Percentiles rank a stretch among this genome's conserved stretches.
Evolutionary conservation across 345 rosid species (phyloP).

Genomic region (Draba incana): DNA sequence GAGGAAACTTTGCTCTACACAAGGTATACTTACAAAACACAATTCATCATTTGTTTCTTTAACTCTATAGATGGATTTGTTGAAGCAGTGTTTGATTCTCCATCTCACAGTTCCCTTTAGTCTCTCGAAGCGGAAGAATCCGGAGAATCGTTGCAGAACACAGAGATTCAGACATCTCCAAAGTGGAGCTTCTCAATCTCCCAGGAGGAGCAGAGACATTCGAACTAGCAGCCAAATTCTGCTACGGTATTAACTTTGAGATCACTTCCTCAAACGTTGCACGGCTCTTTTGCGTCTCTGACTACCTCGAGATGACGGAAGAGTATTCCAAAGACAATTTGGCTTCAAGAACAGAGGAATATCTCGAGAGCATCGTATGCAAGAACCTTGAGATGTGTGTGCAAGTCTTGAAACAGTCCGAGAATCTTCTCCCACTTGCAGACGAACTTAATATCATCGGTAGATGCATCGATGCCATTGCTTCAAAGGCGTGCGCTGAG

Average conservation of each 20-base stretch:
- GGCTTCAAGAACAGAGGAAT: constrained; percentile 87
- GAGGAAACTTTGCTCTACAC: constrained; percentile 76
- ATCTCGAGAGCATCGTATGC: constrained; percentile 80
- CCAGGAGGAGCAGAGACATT: constrained; percentile 89
- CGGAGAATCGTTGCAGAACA: constrained; percentile 81
- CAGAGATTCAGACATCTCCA: constrained; percentile 85
- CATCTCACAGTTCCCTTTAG: constrained; percentile 81
- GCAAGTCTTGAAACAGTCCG: constrained; percentile 86
- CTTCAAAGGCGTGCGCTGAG: constrained; percentile 88
- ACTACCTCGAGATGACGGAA: constrained; percentile 94
- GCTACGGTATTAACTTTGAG: constrained; percentile 90
- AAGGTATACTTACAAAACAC: constrained; percentile 57
- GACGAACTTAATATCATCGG: constrained; percentile 78
- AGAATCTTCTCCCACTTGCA: constrained; percentile 84
- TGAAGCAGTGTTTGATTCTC: constrained; percentile 5
- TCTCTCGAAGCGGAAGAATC: constrained; percentile 87
- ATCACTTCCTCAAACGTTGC: constrained; percentile 89
- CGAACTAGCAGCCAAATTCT: constrained; percentile 91
- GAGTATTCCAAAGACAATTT: constrained; percentile 89
- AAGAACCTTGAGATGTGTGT: constrained; percentile 90
- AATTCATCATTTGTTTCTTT: constrained; percentile 11
- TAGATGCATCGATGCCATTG: constrained; percentile 91
- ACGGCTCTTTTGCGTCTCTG: constrained; percentile 77
- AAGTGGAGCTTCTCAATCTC: constrained; percentile 86
- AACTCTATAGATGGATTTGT: neutral